Conservation (phyloP, 495 filamentous ascomycete species). For the Trichoderma orchidacearum region DNA sequence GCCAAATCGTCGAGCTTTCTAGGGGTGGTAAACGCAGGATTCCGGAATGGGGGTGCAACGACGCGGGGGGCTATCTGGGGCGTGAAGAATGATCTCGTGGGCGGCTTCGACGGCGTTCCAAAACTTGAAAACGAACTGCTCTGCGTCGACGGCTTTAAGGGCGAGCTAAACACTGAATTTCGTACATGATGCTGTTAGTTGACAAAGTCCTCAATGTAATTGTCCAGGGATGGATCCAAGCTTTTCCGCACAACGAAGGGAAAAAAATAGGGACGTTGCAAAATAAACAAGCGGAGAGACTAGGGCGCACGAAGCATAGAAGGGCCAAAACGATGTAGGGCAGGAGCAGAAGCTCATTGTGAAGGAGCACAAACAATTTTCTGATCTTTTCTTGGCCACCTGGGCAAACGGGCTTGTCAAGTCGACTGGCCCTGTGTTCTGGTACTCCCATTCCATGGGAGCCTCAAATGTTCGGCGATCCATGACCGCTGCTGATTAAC, state of each 20-base stretch:
- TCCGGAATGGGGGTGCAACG: slow-evolving; percentile 41
- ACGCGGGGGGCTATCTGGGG: slow-evolving; percentile 17
- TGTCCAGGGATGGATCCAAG: no score
- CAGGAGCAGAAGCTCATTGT: no score
- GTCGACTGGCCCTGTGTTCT: slow-evolving; percentile 27
- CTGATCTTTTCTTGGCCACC: slow-evolving; percentile 11
- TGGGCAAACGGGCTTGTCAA: slow-evolving; percentile 31
- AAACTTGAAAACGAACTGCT: slow-evolving; percentile 19
- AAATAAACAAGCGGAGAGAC: no score
- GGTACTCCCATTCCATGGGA: slow-evolving; percentile 39
- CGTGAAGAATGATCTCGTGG: slow-evolving; percentile 21
- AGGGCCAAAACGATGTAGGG: no score
- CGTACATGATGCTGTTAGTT: background rate
- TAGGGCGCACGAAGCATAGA: no score
- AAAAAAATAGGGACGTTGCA: no score
- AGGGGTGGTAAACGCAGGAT: slow-evolving; percentile 65
- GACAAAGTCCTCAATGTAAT: no score
- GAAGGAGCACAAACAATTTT: slow-evolving; percentile 8
- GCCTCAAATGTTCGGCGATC: slow-evolving; percentile 28
- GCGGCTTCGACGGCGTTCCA: slow-evolving; percentile 15
- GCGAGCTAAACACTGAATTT: slow-evolving; percentile 12
- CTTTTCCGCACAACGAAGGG: no score
- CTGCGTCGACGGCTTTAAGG: slow-evolving; percentile 7
- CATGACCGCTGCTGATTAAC: slow-evolving; percentile 19
- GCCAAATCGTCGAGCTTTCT: slow-evolving; percentile 54